Evolutionary conservation across 2,329 filamentous ascomycete species (phyloP), one percentile per base, ranked within the genome.

Genomic region (Fusarium floridanum): DNA sequence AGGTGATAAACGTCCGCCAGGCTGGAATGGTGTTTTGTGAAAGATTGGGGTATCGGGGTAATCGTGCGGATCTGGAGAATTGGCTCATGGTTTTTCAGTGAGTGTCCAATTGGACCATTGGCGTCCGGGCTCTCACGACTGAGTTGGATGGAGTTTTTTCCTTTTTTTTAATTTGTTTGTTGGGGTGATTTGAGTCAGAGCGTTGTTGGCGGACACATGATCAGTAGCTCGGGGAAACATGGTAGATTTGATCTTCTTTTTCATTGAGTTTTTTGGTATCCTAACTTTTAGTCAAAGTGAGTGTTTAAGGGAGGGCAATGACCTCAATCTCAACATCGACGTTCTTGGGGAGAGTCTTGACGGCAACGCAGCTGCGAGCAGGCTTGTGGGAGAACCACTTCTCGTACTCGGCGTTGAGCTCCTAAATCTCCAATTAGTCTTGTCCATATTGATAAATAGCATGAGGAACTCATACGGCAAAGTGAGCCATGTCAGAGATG

Each of bases 291-390:
- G 10, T 57, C 29, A 27, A 37, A 36, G 16, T 53, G 17, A 37
- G 14, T 24, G 27, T 75, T 82, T 83, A 91, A 72, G 91, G 88
- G 65, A 93, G 87, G 66, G 95, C 95, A 86, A 97, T 93, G 82
- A 91, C 94, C 88, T 98, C 95, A 81, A 98, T 97, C 88, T 97
- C 95, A 27, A 98, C 91, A 70, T 95, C 92, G 48, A 95, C 95
- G 66, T 92, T 91, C 88, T 95, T 95, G 71, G 95, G 95, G 74
- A 98, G 89, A 78, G 94, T 91, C 88, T 97, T 95, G 75, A 97
- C 95, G 6, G 95, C 95, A 64, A 98, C 94, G 82, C 95, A 98
- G 85, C 92, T 95, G 77, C 94, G 90, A n/a, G 94, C 93, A 22
- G 95, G 95, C 89, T 95, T 95, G 86, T 94, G 92, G 70, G 88